These are phyloP conservation scores for Pythium phragmitis DNA, from an alignment of 352 stramenopile genomes.

Conservation along the genomic window DNA sequence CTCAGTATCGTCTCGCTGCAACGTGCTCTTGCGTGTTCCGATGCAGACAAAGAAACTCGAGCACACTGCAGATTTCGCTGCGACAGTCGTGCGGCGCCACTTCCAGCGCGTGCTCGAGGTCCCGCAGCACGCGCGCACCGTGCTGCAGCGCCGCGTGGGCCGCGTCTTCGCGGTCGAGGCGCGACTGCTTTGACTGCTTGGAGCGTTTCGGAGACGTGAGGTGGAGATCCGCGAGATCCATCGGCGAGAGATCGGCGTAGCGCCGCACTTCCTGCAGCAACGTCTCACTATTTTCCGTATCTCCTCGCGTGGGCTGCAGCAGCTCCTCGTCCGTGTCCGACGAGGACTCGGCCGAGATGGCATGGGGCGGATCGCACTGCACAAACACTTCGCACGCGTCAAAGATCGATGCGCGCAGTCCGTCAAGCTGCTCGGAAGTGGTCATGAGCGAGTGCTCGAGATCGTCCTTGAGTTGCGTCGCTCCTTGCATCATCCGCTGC, in stretches of 20 bases:
- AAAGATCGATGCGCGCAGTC: conserved; percentile 51
- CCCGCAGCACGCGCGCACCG: conserved; percentile 30
- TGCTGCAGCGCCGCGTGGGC: conserved; percentile 13
- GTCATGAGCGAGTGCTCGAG: conserved; percentile 18
- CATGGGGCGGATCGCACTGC: conserved; percentile 21
- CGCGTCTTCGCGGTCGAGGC: not conserved
- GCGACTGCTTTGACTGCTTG: not conserved
- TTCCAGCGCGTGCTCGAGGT: conserved; percentile 53
- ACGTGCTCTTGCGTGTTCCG: not conserved
- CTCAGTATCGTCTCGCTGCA: conserved; percentile 3
- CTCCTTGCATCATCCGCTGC: conserved; percentile 19
- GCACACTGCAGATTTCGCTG: conserved; percentile 44
- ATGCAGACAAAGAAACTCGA: conserved; percentile 36
- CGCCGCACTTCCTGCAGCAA: conserved; percentile 32
- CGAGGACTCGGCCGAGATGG: not conserved
- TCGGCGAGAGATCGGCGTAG: conserved; percentile 48
- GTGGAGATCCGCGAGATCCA: conserved; percentile 43
- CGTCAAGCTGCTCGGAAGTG: conserved; percentile 43
- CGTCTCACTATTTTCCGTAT: conserved; percentile 5
- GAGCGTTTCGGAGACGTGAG: conserved; percentile 13
- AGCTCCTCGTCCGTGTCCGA: conserved; percentile 3
- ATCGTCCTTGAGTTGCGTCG: conserved; percentile 20
- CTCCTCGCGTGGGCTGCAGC: not conserved
- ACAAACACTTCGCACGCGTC: conserved; percentile 64
- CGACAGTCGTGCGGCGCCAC: conserved; percentile 50